Conservation (phyloP, 2,329 filamentous ascomycete genomes). For the Fusarium piperis region DNA sequence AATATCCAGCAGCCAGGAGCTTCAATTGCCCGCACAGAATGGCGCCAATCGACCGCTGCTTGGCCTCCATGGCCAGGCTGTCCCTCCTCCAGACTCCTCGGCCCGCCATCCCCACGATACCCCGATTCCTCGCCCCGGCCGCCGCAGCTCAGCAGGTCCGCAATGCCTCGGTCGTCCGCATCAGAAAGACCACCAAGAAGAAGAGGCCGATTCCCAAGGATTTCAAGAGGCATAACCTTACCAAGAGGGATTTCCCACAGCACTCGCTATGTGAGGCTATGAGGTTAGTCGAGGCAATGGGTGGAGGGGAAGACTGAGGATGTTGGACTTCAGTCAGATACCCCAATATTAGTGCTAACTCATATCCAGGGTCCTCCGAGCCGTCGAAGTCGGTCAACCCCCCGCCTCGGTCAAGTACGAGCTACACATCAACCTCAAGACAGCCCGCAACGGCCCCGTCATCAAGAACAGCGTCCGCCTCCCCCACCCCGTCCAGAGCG, state of each 20-base stretch:
- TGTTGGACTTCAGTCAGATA: not conserved
- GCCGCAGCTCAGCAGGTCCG: slow-evolving; percentile 53
- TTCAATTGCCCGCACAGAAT: slow-evolving; percentile 49
- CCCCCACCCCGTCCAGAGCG: slow-evolving; percentile 89
- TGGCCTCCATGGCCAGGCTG: slow-evolving; percentile 64
- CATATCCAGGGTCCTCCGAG: slow-evolving; percentile 79
- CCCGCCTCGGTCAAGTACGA: slow-evolving; percentile 86
- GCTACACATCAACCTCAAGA: slow-evolving; percentile 82
- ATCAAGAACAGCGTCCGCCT: slow-evolving; percentile 89
- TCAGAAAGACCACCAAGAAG: slow-evolving; percentile 64
- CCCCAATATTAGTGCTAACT: slow-evolving; percentile 14
- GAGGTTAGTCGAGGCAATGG: slow-evolving; percentile 65
- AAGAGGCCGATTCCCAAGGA: slow-evolving; percentile 72
- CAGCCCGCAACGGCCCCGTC: slow-evolving; percentile 85
- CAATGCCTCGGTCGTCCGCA: slow-evolving; percentile 51
- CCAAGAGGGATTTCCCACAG: slow-evolving; percentile 68
- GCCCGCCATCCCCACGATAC: slow-evolving; percentile 56
- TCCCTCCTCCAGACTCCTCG: slow-evolving; percentile 55
- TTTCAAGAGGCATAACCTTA: slow-evolving; percentile 72
- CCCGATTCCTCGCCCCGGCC: slow-evolving; percentile 60
- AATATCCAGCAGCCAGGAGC: slow-evolving; percentile 38
- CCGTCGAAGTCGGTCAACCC: slow-evolving; percentile 86
- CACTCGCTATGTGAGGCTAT: slow-evolving; percentile 93
- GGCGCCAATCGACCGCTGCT: slow-evolving; percentile 62
- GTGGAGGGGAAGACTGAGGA: not conserved